Conservation (phyloP, 192 early-diverging fungal species). For the Gonapodya prolifera region DNA sequence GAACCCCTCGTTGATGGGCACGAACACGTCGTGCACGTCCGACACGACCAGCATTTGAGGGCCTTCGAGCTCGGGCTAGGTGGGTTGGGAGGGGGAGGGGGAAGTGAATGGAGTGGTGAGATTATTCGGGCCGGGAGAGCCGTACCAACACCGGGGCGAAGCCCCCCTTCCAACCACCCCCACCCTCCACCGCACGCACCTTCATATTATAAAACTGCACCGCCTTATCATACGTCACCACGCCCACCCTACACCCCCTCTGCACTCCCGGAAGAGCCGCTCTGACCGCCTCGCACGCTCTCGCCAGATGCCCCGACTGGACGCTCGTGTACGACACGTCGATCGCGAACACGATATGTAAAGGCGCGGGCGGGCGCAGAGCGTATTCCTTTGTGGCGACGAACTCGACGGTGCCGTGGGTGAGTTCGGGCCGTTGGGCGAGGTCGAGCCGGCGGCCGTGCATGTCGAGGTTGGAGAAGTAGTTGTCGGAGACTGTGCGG, state of each 20-base stretch:
- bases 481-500: conserved; percentile 67
- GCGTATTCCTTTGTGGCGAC: conserved; percentile 69
- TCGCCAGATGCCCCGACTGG: conserved; percentile 67
- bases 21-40: conserved; percentile 86
- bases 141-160: no score
- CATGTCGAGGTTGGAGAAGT: conserved; percentile 94
- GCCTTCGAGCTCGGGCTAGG: conserved; percentile 68
- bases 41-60: conserved; percentile 90
- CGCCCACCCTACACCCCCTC: conserved; percentile 54
- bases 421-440: conserved; percentile 75
- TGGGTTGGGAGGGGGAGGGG: conserved; percentile 5
- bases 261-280: conserved; percentile 43
- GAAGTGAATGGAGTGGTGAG: no score
- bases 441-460: conserved; percentile 71
- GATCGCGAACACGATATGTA: conserved; percentile 80
- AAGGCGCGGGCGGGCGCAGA: conserved; percentile 47
- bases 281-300: conserved; percentile 52
- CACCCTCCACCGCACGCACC: no score
- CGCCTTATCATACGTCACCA: conserved; percentile 79
- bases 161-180: no score
- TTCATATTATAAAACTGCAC: conserved; percentile 93
- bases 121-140: no score
- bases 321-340: conserved; percentile 85
- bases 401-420: conserved; percentile 83
- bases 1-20: conserved; percentile 83